Evolutionary conservation across 306 rosid species (phyloP).

Genomic region (Phaseolus lunatus): DNA sequence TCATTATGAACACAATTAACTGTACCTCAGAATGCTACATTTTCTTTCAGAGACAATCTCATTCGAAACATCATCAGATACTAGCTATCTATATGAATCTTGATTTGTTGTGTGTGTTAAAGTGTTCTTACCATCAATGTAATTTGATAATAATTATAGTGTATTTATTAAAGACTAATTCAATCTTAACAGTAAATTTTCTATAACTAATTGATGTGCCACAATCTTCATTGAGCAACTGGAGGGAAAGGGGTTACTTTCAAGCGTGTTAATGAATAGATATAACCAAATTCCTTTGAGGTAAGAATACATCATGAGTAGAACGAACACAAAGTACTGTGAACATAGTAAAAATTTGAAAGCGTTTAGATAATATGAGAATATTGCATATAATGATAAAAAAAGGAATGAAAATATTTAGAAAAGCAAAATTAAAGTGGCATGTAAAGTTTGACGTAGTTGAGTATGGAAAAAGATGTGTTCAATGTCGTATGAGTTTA

Average conservation of each 20-base stretch:
- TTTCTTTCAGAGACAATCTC: too few species aligned
- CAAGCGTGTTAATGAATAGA: too few species aligned
- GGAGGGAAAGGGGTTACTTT: not conserved
- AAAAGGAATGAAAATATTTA: too few species aligned
- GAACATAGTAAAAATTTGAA: not conserved
- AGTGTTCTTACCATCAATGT: not conserved
- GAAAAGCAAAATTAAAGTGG: not conserved
- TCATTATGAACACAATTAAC: constrained; percentile 20
- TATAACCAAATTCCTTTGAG: not conserved
- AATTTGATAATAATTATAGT: not conserved
- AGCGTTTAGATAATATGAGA: not conserved
- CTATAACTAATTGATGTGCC: not conserved
- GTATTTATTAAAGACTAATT: too few species aligned
- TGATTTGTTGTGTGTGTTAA: too few species aligned
- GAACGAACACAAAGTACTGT: not conserved
- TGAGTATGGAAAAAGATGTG: too few species aligned
- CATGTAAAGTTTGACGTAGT: too few species aligned
- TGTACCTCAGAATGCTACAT: not conserved
- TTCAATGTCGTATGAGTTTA: too few species aligned
- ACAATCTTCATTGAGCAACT: not conserved
- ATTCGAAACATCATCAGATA: too few species aligned
- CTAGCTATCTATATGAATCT: too few species aligned
- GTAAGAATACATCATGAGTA: not conserved
- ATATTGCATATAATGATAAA: not conserved
- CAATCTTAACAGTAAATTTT: too few species aligned